phyloP scores from a whole-genome alignment of 2,329 filamentous ascomycete genomes.

The Aotearoamyces nothofagi region DNA sequence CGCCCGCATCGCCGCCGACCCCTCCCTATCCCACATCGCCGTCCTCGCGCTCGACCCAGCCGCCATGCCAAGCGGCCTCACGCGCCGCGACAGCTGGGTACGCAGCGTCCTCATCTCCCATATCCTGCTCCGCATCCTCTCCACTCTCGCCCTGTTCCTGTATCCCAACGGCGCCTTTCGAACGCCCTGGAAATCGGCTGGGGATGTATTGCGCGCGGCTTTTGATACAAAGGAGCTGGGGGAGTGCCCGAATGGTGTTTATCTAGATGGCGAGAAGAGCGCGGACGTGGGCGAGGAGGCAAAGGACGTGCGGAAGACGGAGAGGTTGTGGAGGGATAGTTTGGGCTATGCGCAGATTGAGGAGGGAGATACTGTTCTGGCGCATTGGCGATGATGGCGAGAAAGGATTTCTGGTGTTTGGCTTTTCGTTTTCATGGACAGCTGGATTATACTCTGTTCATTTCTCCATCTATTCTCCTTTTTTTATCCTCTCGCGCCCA shows the following conservation, averaged over 20 bases:
- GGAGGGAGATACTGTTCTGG: constrained; percentile 17
- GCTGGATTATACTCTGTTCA: too few relatives aligned
- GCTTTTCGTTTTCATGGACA: too few relatives aligned
- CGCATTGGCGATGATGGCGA: constrained; percentile 11
- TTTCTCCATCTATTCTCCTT: too few relatives aligned
- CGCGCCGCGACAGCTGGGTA: constrained; percentile 13
- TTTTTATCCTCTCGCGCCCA: too few relatives aligned
- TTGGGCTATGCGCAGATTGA: constrained; percentile 13
- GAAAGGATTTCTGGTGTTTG: too few relatives aligned
- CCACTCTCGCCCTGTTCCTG: constrained; percentile 12
- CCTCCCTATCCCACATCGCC: constrained; percentile 19
- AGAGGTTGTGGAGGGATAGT: constrained; percentile 19
- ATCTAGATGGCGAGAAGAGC: constrained; percentile 21
- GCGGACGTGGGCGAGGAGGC: constrained; percentile 17
- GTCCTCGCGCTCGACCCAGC: constrained; percentile 25
- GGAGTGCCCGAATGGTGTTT: constrained; percentile 16
- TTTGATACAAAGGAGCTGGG: constrained; percentile 17
- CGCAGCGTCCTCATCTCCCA: constrained; percentile 12
- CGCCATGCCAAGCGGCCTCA: constrained; percentile 20
- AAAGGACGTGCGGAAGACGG: constrained; percentile 17
- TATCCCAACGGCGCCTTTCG: constrained; percentile 19
- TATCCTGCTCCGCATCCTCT: constrained; percentile 11
- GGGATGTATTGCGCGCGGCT: constrained; percentile 18
- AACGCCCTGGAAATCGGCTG: constrained; percentile 20
- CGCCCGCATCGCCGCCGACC: constrained; percentile 12